phyloP scores from a whole-genome alignment of 805 yeast genomes.

The Kuraishia hungarica region DNA sequence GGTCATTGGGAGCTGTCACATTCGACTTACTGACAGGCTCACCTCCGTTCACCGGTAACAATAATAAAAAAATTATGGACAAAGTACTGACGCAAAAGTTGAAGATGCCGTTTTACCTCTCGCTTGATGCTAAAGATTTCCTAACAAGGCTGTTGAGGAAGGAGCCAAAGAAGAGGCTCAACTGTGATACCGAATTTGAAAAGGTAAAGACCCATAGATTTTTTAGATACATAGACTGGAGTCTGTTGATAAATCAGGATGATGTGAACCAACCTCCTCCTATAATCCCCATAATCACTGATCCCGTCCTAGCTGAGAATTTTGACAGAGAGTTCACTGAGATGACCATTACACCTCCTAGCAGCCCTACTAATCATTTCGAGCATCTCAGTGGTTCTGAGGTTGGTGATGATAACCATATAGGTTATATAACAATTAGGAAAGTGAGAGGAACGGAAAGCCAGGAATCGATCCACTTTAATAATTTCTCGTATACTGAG shows the following conservation, averaged over 20 bases:
- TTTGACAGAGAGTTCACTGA: conserved; percentile 74
- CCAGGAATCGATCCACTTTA: conserved; percentile 2
- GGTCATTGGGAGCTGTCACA: conserved; percentile 81
- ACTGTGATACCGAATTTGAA: conserved; percentile 46
- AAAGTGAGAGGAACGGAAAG: background rate
- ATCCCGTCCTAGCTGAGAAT: conserved; percentile 78
- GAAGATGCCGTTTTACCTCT: conserved; percentile 64
- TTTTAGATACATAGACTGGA: conserved; percentile 74
- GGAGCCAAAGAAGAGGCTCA: conserved; percentile 56
- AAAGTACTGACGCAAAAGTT: conserved; percentile 64
- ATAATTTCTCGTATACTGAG: conserved; percentile 1
- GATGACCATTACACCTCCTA: conserved; percentile 41
- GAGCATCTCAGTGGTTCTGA: background rate
- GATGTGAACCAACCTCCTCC: conserved; percentile 65
- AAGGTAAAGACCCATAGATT: conserved; percentile 58
- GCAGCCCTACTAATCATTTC: conserved; percentile 15
- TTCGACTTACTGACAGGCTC: conserved; percentile 77
- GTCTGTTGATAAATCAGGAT: conserved; percentile 38
- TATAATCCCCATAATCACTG: conserved; percentile 71
- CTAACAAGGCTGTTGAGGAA: conserved; percentile 57
- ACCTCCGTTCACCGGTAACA: conserved; percentile 85
- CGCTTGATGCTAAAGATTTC: conserved; percentile 75
- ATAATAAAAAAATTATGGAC: conserved; percentile 65
- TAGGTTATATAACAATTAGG: conserved; percentile 12
- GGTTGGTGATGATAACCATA: conserved; percentile 5